A percentile compares a stretch with the other conserved stretches of the same genome.
Conservation (phyloP, 2,329 filamentous ascomycete genomes). For the Thelonectria discophora region DNA sequence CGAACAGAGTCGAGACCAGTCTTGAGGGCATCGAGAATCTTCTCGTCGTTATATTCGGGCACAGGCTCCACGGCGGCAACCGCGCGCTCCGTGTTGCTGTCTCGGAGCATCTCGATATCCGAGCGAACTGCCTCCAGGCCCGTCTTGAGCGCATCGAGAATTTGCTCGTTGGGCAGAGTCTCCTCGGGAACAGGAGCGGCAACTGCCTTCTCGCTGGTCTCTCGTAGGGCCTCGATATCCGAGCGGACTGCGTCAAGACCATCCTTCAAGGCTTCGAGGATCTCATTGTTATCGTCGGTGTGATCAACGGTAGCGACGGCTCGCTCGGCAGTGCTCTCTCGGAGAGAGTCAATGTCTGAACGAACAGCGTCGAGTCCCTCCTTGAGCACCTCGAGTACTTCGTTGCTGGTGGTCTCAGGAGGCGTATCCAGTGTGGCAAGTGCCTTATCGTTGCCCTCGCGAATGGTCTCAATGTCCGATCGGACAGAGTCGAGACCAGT, state of each 20-base stretch:
- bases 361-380: constrained; percentile 80
- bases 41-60: constrained; percentile 57
- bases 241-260: constrained; percentile 38
- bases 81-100: constrained; percentile 74
- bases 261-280: constrained; percentile 70
- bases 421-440: constrained; percentile 50
- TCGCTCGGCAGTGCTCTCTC: constrained; percentile 60
- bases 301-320: constrained; percentile 48
- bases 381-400: constrained; percentile 87
- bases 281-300: constrained; percentile 69
- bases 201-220: constrained; percentile 66
- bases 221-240: constrained; percentile 54
- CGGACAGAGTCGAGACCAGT: constrained; percentile 80
- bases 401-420: constrained; percentile 74
- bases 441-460: constrained; percentile 64
- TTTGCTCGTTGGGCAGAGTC: constrained; percentile 77
- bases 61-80: constrained; percentile 53
- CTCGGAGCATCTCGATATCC: constrained; percentile 74
- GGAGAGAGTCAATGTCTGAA: constrained; percentile 80
- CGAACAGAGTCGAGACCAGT: constrained; percentile 78
- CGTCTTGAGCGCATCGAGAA: constrained; percentile 82
- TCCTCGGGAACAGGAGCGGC: constrained; percentile 71
- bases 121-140: constrained; percentile 76
- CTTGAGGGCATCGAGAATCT: constrained; percentile 85
- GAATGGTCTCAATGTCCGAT: constrained; percentile 80